Evolutionary conservation across 345 rosid genomes (phyloP), one percentile per base, ranked within the genome.

Genomic region (Gossypium herbaceum): DNA sequence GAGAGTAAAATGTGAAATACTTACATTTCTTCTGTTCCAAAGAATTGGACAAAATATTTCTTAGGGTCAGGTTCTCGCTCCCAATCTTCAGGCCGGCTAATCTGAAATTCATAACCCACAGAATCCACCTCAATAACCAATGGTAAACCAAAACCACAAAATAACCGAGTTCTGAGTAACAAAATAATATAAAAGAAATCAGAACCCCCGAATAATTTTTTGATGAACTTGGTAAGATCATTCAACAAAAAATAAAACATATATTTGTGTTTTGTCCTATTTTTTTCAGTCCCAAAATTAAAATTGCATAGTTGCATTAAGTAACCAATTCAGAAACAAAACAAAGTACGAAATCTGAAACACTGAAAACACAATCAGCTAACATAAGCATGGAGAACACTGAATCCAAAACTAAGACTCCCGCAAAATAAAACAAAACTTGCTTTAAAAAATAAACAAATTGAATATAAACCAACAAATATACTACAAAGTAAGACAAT

Each of bases 61-160:
- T 85, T 94, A 47, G 95, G 92, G 75, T 94, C 98, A 29, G 92
- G 91, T 43, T 77, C 80, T 24, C 78, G 84, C 45, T 88, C 77
- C 93, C 92, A 92, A 67, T 94, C 97, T 82, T 94, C 95, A 61
- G 97, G 94, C 70, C 84, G 88, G 81, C 95, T 75, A 45, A 94
- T 84, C 98, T 94, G 95, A 85, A 86, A 85, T 68, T 60, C 29
- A 77, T 77, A 77, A 82, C 75, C 77, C 86, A 77, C 22, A 64
- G 71, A 52, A 60, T 72, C 60, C 12, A 59, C 63, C 63, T 59
- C 39, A 59, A 59, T 59, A 59, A 59, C 63, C 63, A 57, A 57
- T 1, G 13, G 29, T 22, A 57, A 57, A 57, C 61, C 61, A 59
- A 59, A 24, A 59, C 12, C 63, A 59, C 63, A 59, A 7, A 63